Evolutionary conservation across 441 rosid genomes (phyloP).

Genomic region (Jatropha multifida): DNA sequence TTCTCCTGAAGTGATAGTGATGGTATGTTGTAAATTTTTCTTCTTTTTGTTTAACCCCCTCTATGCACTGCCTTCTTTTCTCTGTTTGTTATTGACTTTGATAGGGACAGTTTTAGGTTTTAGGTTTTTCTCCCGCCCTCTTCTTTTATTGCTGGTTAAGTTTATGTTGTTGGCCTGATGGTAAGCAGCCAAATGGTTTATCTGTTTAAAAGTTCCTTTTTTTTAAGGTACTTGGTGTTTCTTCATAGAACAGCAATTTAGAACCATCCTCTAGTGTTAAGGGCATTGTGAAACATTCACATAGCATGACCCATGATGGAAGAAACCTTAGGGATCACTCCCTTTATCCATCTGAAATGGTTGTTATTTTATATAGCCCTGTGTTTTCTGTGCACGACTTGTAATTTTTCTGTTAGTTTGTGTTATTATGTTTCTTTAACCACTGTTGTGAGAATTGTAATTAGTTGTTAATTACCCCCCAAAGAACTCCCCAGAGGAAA

Average conservation of each 20-base stretch:
- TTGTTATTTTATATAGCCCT: too few species aligned
- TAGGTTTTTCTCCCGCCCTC: background rate
- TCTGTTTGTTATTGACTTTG: background rate
- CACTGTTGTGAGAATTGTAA: too few species aligned
- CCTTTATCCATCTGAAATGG: background rate
- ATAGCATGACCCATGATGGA: background rate
- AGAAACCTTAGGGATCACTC: background rate
- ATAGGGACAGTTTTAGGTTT: background rate
- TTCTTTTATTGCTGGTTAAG: too few species aligned
- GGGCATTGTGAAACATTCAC: background rate
- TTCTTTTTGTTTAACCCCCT: background rate
- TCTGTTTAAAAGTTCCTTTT: too few species aligned
- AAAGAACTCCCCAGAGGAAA: too few species aligned
- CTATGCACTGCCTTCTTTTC: background rate
- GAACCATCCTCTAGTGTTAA: background rate
- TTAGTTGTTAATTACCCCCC: too few species aligned
- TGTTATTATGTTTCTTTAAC: too few species aligned
- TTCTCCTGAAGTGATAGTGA: background rate
- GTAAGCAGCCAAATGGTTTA: background rate
- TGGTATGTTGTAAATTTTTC: background rate
- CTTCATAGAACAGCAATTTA: background rate
- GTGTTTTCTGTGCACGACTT: too few species aligned
- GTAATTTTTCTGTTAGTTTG: too few species aligned
- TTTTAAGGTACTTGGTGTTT: background rate
- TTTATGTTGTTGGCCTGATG: background rate